Conservation (phyloP, 106 monocot species). For the Apostasia ramifera region DNA sequence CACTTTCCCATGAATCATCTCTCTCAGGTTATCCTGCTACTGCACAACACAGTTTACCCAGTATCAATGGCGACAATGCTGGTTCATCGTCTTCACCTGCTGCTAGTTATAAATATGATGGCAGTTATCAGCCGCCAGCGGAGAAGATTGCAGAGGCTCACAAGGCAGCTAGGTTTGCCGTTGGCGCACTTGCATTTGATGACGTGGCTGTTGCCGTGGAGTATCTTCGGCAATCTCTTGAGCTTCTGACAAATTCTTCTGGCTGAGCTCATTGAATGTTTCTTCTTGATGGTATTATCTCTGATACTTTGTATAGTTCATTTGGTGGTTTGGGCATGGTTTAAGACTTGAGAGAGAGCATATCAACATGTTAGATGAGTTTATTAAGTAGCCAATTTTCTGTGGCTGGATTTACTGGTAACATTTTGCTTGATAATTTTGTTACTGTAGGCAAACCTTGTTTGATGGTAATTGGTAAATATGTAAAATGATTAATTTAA, state of each 20-base stretch:
- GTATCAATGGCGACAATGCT: conserved; percentile 8
- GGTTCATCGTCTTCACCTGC: conserved; percentile 7
- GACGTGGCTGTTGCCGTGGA: conserved; percentile 62
- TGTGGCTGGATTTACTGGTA: too few relatives aligned
- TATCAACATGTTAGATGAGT: too few relatives aligned
- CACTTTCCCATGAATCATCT: conserved; percentile 14
- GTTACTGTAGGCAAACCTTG: too few relatives aligned
- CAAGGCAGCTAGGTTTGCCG: conserved; percentile 62
- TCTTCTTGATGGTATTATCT: neutral
- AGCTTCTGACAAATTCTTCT: conserved; percentile 61
- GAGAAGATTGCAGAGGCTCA: conserved; percentile 71
- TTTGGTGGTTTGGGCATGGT: too few relatives aligned
- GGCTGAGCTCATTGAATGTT: conserved; percentile 28
- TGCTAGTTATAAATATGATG: conserved; percentile 39
- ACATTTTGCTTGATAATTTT: too few relatives aligned
- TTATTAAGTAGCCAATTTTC: too few relatives aligned
- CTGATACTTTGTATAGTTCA: too few relatives aligned
- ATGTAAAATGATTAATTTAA: too few relatives aligned
- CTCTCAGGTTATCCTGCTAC: conserved; percentile 13
- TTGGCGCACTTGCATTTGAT: conserved; percentile 72
- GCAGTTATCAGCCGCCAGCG: conserved; percentile 49
- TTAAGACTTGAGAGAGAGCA: too few relatives aligned
- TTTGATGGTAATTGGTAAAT: too few relatives aligned
- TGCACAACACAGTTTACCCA: conserved; percentile 15
- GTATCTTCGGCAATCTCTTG: conserved; percentile 47